Evolutionary conservation across 768 basidiomycete species (phyloP), one percentile per base, ranked within the genome.

Genomic region (Hygrocybe coccinea): DNA sequence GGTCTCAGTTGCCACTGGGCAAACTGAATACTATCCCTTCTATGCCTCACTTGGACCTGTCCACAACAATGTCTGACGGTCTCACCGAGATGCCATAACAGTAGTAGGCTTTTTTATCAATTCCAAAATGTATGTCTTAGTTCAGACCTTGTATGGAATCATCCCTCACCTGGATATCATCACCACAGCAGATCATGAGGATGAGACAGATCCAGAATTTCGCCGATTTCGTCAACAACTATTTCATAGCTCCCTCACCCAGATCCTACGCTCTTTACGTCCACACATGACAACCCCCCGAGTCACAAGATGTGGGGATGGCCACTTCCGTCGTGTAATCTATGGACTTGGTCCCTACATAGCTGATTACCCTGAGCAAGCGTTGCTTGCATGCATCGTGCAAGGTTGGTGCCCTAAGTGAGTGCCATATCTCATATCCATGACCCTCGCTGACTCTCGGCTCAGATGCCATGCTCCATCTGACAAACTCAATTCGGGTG

Each of bases 361-460:
- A 57, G 71, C 72, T 0, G 70, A 77, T 53, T 75, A 77, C 44
- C 74, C 70, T 0, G 71, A 76, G 52, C 71, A 75, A 55, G 64
- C 58, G 1, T 48, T 68, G 2, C 53, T 74, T 0, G 59, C 68
- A 2, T 65, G 71, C 34, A 59, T 71, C 37, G 65, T 75, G 1
- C 67, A 69, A 48, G 64, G 62, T 1, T 75, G 72, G 73, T 76
- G 75, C 55, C 29, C 29, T 8, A 29, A 29, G 29, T 29, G 29
- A 29, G 29, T 29, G 29, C 29, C 29, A 29, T 29, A 29, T 8
- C 29, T 29, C 29, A 29, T 29, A 29, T 4, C 29, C 29, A 29
- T 29, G 29, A 29, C 29, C 29, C 29, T 29, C 8, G 29, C 29
- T 29, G 29, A 29, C 29, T 29, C 3, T 29, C 4, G 29, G 29